Conservation (phyloP, 768 basidiomycete species). For the Leccinum fibrillosum region DNA sequence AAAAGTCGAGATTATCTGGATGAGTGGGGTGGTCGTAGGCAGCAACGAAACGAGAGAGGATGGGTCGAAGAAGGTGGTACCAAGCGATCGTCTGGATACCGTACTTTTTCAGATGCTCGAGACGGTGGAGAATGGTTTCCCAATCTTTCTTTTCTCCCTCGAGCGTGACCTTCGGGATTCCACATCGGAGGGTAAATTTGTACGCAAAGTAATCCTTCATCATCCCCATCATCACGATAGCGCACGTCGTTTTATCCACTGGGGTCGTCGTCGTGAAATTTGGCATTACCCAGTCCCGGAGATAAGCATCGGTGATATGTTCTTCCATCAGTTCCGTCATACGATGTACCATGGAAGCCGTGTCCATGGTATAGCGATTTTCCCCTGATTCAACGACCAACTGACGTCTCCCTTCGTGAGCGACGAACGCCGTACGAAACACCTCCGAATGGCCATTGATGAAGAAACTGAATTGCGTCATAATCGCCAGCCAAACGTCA, state of each 20-base stretch:
- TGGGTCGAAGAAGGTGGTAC: conserved; percentile 38
- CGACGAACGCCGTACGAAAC: conserved; percentile 32
- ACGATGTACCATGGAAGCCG: conserved; percentile 25
- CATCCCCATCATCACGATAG: conserved; percentile 42
- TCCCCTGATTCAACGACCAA: conserved; percentile 24
- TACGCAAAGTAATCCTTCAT: conserved; percentile 41
- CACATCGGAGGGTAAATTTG: conserved; percentile 31
- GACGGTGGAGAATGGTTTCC: conserved; percentile 31
- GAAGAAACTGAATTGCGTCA: conserved; percentile 38
- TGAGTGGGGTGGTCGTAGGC: conserved; percentile 34
- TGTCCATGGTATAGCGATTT: conserved; percentile 29
- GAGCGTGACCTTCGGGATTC: conserved; percentile 45
- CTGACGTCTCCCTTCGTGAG: conserved; percentile 23
- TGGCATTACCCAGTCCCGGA: conserved; percentile 42
- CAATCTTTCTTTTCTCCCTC: conserved; percentile 41
- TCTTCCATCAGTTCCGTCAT: conserved; percentile 23
- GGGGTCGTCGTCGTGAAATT: conserved; percentile 43
- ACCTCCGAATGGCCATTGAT: conserved; percentile 36
- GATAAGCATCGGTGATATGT: conserved; percentile 20
- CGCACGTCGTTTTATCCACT: conserved; percentile 36
- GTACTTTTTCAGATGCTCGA: conserved; percentile 39
- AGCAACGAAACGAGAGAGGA: conserved; percentile 35
- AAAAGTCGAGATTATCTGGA: conserved; percentile 35
- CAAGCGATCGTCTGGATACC: conserved; percentile 37
- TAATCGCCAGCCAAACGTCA: conserved; percentile 42